Evolutionary conservation across 129 eudicot species (phyloP).

Genomic region (Pittosporum tobira): DNA sequence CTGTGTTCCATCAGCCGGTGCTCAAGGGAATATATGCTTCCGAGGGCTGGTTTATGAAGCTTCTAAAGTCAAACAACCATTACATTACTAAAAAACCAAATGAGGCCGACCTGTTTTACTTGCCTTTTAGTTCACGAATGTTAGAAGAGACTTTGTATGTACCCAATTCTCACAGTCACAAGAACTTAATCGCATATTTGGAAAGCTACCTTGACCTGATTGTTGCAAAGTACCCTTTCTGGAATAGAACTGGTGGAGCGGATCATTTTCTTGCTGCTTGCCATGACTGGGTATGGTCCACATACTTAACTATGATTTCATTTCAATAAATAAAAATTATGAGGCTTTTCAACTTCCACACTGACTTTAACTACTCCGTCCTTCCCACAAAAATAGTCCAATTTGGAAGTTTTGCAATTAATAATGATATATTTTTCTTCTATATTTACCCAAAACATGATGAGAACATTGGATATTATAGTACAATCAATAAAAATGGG

Average conservation of each 20-base stretch:
- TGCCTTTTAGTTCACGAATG: constrained; percentile 66
- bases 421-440: no score
- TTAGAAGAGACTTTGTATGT: constrained; percentile 50
- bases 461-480: no score
- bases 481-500: no score
- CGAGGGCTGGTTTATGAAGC: constrained; percentile 97
- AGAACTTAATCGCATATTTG: constrained; percentile 38
- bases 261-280: constrained; percentile 96
- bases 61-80: constrained; percentile 37
- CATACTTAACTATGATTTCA: background rate
- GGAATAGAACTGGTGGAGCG: constrained; percentile 89
- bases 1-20: constrained; percentile 66
- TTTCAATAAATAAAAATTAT: background rate
- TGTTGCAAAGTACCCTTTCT: constrained; percentile 46
- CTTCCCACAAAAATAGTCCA: no score
- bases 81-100: constrained; percentile 41
- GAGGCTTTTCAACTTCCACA: background rate
- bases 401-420: no score
- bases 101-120: constrained; percentile 61
- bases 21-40: constrained; percentile 87
- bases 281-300: constrained; percentile 82
- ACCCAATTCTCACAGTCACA: constrained; percentile 40
- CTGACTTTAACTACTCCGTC: background rate
- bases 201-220: constrained; percentile 44
- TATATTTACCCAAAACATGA: no score